These are phyloP conservation scores for Phaseolus coccineus DNA, from an alignment of 331 rosid genomes.

Conservation along the genomic window DNA sequence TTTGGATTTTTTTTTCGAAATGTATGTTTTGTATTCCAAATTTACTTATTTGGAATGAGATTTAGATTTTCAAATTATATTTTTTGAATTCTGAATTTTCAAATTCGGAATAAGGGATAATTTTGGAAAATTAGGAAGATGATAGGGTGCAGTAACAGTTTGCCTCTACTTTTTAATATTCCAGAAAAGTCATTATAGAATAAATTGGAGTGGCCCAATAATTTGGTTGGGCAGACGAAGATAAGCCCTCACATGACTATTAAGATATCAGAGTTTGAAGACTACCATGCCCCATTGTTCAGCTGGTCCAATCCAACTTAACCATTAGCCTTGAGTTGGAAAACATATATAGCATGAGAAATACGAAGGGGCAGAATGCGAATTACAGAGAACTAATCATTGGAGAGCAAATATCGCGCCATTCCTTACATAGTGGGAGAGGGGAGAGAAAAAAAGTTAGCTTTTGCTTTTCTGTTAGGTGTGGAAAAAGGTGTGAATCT, in stretches of 20 bases:
- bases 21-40: no score
- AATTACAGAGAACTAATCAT: background rate
- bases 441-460: background rate
- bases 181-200: no score
- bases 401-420: background rate
- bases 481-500: background rate
- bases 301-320: slow-evolving; percentile 11
- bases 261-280: slow-evolving; percentile 6
- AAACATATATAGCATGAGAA: background rate
- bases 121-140: no score
- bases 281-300: background rate
- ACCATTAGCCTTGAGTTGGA: background rate
- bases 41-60: no score
- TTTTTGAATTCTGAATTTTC: no score
- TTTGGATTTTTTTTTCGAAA: no score
- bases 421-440: background rate
- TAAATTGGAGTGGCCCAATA: no score
- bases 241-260: background rate
- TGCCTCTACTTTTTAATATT: no score
- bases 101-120: no score
- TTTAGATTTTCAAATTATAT: no score
- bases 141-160: no score
- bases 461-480: background rate
- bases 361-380: background rate
- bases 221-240: no score